Conservation (phyloP, 352 stramenopile species). For the Halophytophthora batemanensis region DNA sequence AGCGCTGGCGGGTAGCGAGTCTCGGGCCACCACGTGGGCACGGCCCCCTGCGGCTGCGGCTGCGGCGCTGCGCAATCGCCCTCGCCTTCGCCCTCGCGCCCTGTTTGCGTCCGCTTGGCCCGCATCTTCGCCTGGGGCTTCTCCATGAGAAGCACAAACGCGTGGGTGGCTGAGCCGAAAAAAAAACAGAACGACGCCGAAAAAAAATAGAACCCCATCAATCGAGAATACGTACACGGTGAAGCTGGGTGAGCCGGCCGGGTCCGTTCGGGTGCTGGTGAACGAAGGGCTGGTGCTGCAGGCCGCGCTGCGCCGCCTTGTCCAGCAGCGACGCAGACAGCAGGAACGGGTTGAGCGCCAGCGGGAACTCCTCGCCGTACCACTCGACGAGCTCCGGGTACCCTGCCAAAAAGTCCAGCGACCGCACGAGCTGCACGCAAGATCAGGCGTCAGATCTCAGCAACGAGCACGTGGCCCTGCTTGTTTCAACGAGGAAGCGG, state of each 20-base stretch:
- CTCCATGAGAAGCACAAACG: no score
- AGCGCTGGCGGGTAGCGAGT: slow-evolving; percentile 34
- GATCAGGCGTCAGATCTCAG: slow-evolving; percentile 6
- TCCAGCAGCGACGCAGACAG: slow-evolving; percentile 45
- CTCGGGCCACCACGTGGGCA: slow-evolving; percentile 63
- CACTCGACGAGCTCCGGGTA: slow-evolving; percentile 44
- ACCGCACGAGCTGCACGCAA: slow-evolving; percentile 33
- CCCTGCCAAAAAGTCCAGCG: slow-evolving; percentile 46
- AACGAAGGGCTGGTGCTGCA: slow-evolving; percentile 16
- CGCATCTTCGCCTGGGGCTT: slow-evolving; percentile 12
- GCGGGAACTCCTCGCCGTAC: slow-evolving; percentile 75
- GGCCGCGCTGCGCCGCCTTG: slow-evolving; percentile 31
- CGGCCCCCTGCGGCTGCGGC: slow-evolving; percentile 2
- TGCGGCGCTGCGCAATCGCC: slow-evolving; percentile 3
- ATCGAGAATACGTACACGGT: not conserved
- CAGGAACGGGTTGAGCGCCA: slow-evolving; percentile 69
- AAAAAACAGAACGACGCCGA: not conserved
- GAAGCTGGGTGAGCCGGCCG: no score
- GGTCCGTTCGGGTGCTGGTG: slow-evolving; percentile 1
- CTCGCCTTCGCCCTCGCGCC: slow-evolving; percentile 24
- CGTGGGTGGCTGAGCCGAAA: not conserved
- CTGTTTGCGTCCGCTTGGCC: no score
- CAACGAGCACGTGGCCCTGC: slow-evolving; percentile 4
- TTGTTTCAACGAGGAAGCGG: slow-evolving; percentile 10
- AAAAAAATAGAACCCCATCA: not conserved